Base-by-base conservation (phyloP, 495 filamentous ascomycete species). In the Penicillium ochrochloron region DNA sequence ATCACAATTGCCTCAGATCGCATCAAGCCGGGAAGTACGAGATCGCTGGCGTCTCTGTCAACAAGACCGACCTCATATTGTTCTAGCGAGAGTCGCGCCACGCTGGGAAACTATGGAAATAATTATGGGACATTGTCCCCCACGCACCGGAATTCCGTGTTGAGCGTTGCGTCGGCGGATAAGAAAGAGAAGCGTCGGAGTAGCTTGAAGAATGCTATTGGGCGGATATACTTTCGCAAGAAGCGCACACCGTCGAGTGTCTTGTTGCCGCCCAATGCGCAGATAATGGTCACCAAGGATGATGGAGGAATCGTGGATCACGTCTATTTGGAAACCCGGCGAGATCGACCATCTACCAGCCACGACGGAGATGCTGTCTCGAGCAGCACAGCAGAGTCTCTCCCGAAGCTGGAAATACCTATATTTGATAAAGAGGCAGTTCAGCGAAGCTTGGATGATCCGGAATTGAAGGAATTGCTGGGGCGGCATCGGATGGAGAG, bases 401-500 rank as follows among this genome's bases (percentile, higher is more conserved):
- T 70, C 4, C 55, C 76, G 21, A 73, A 67, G 58, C 60, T 82
- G 10, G 74, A 80, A 65, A 70, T 81, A 14, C 80, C 78, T 1
- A 66, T 76, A 0, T 79, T 74, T 48, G 78, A 79, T 46, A 61
- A 75, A 44, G 77, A 79, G 27, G 60, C 75, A 0, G 53, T 80
- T 10, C 75, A 74, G 48, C 77, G 85, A 59, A 86, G 82, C 11
- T 55, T 73, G 21, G 76, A 78, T 27, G 81, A 80, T 64, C 64
- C 65, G 1, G 82, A 87, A 52, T 78, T 90, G 61, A 76, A 75
- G 59, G 73, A 73, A 39, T 73, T 92, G 60, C 76, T 76, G 46
- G 76, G 77, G n/a, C 66, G 77, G 27, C 89, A 91, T 54, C 78
- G 77, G 34, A 76, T 80, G 37, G 85, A 91, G 68, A 82, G 82